Percentiles rank a stretch among this genome's conserved stretches.
phyloP scores from a whole-genome alignment of 306 rosid species.

The Lathyrus tuberosus region DNA sequence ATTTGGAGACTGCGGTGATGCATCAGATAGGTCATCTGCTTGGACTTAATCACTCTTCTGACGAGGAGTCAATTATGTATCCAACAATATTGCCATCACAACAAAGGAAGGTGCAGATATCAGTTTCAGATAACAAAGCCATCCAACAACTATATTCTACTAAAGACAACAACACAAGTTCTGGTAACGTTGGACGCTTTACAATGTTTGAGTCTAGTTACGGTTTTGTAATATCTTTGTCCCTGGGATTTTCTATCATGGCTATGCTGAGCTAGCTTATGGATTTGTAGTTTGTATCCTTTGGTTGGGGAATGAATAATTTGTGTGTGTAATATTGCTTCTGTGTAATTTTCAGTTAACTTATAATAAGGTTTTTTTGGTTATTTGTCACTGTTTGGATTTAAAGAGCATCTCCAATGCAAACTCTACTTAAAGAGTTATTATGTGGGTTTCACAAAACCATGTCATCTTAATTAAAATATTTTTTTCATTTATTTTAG shows the following conservation, averaged over 20 bases:
- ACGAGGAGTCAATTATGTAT: neutral
- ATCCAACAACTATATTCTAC: neutral
- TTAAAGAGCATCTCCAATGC: too few species aligned
- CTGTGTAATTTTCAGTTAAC: too few species aligned
- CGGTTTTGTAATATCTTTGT: neutral
- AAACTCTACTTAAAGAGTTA: too few species aligned
- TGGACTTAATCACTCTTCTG: constrained; percentile 1
- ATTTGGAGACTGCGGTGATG: neutral
- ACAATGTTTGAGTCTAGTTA: neutral
- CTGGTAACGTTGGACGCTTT: neutral
- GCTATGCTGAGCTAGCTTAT: neutral
- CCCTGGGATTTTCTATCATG: neutral
- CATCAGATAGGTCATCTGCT: constrained; percentile 8
- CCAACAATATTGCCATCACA: neutral
- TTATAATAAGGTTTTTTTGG: too few species aligned
- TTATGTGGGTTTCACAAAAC: too few species aligned
- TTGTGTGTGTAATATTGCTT: too few species aligned
- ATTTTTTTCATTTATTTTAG: too few species aligned
- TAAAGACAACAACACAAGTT: neutral
- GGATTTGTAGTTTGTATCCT: too few species aligned
- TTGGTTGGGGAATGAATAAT: too few species aligned
- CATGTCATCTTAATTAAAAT: too few species aligned
- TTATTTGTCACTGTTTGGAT: too few species aligned
- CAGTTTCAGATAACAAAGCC: neutral
- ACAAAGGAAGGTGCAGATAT: neutral